Evolutionary conservation across 225 moss, liverwort and hornwort genomes (phyloP).

Genomic region (Anthoceros angustus): DNA sequence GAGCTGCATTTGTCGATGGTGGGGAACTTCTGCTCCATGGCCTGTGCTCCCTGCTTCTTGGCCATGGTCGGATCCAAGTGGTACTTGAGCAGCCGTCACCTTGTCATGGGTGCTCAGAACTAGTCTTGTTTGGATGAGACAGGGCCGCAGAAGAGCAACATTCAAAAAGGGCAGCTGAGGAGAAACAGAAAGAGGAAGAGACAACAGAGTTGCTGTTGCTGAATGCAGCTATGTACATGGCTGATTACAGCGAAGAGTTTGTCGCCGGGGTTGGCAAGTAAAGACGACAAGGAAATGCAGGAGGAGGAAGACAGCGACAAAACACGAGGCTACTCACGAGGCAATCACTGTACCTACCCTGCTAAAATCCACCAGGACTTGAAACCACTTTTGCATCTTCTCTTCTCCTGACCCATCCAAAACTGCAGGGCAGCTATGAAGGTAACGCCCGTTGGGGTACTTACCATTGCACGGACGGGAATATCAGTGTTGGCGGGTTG

Average conservation of each 20-base stretch:
- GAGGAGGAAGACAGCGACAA: neutral
- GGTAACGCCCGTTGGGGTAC: neutral
- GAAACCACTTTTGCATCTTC: neutral
- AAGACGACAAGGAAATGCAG: constrained; percentile 1
- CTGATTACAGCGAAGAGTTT: neutral
- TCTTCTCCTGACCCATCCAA: neutral
- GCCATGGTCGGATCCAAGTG: constrained; percentile 5
- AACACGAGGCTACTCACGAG: constrained; percentile 2
- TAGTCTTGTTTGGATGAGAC: neutral
- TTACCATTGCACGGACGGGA: neutral
- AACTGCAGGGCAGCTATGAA: neutral
- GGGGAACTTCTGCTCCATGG: constrained; percentile 4
- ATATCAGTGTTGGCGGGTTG: neutral
- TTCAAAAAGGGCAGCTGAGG: neutral
- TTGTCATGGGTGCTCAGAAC: neutral
- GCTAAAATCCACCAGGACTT: neutral
- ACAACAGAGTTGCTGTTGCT: neutral
- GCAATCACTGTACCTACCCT: neutral
- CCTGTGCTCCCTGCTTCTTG: constrained; percentile 10
- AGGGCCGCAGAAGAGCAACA: neutral
- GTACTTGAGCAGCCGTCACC: neutral
- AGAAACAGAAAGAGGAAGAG: neutral
- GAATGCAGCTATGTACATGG: neutral
- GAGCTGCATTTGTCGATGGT: constrained; percentile 16
- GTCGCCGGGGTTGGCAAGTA: neutral